These are phyloP conservation scores for Fusarium pilosicola DNA, from an alignment of 2,329 filamentous ascomycete genomes.

Conservation along the genomic window DNA sequence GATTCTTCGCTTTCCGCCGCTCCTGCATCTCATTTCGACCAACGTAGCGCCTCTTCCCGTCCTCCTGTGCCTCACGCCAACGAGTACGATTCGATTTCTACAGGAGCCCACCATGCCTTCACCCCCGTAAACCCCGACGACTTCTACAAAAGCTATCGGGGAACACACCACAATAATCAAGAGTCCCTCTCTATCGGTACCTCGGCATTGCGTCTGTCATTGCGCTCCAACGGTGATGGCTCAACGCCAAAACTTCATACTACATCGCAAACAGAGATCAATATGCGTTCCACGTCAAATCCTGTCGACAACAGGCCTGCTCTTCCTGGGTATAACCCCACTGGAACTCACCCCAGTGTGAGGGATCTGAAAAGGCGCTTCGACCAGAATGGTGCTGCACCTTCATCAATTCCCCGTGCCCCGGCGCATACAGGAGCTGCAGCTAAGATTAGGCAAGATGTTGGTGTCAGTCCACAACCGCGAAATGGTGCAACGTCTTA, in stretches of 20 bases:
- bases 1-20: slow-evolving; percentile 35
- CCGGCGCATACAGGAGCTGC: slow-evolving; percentile 49
- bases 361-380: slow-evolving; percentile 84
- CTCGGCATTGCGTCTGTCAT: slow-evolving; percentile 55
- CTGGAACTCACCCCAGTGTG: slow-evolving; percentile 71
- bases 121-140: slow-evolving; percentile 62
- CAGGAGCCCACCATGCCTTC: slow-evolving; percentile 50
- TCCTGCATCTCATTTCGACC: slow-evolving; percentile 23
- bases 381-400: slow-evolving; percentile 65
- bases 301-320: slow-evolving; percentile 59
- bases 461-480: slow-evolving; percentile 47
- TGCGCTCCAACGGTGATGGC: slow-evolving; percentile 63
- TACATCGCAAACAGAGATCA: slow-evolving; percentile 52
- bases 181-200: slow-evolving; percentile 52
- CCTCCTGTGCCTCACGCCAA: slow-evolving; percentile 40
- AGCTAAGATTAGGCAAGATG: slow-evolving; percentile 47
- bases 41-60: slow-evolving; percentile 36
- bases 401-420: slow-evolving; percentile 50
- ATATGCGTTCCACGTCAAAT: slow-evolving; percentile 65
- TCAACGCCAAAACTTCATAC: slow-evolving; percentile 59
- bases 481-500: slow-evolving; percentile 53
- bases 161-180: slow-evolving; percentile 49
- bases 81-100: slow-evolving; percentile 35
- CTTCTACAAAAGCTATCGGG: slow-evolving; percentile 64
- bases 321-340: slow-evolving; percentile 46